Evolutionary conservation across 345 rosid species (phyloP).

Genomic region (Rubroshorea leprosula): DNA sequence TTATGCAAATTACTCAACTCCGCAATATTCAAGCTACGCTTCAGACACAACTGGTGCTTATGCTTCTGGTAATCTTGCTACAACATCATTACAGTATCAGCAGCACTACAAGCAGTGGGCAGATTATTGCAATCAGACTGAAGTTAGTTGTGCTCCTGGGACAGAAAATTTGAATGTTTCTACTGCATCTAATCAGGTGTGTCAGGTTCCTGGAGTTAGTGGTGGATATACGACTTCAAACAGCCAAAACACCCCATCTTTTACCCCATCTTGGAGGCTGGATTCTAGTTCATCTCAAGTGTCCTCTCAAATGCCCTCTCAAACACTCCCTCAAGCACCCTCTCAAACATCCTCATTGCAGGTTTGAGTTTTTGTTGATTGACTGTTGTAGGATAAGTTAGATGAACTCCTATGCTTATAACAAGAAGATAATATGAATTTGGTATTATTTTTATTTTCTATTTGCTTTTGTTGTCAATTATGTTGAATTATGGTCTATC

Average conservation of each 20-base stretch:
- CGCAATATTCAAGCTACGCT: conserved; percentile 60
- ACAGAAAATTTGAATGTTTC: conserved; percentile 72
- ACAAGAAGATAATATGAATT: not conserved
- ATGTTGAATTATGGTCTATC: not conserved
- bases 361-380: conserved; percentile 40
- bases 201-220: conserved; percentile 46
- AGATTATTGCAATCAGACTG: conserved; percentile 76
- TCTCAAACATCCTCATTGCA: conserved; percentile 52
- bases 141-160: conserved; percentile 98
- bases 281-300: conserved; percentile 38
- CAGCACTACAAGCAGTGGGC: conserved; percentile 86
- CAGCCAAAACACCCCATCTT: conserved; percentile 53
- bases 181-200: conserved; percentile 46
- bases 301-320: conserved; percentile 37
- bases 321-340: conserved; percentile 7
- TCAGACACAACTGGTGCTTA: conserved; percentile 49
- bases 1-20: conserved; percentile 57
- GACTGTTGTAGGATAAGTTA: not conserved
- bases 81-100: conserved; percentile 63
- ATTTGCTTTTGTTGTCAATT: not conserved
- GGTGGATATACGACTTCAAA: conserved; percentile 50
- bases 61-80: conserved; percentile 42
- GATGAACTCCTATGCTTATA: not conserved
- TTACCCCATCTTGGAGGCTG: conserved; percentile 57
- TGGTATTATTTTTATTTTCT: not conserved